phyloP scores from a whole-genome alignment of 2,329 filamentous ascomycete genomes.

The Penicillium sp. region DNA sequence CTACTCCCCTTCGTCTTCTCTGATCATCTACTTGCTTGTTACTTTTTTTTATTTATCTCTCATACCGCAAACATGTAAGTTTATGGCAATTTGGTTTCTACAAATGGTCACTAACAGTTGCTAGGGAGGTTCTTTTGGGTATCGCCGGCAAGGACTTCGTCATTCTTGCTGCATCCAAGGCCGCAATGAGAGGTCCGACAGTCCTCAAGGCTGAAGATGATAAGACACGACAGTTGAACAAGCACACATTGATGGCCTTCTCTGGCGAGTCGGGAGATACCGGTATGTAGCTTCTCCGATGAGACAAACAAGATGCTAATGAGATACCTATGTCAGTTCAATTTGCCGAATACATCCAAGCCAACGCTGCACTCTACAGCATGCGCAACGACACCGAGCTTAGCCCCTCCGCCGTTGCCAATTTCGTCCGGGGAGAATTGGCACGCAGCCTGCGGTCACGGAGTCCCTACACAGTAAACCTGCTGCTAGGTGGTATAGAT shows the following conservation, averaged over 20 bases:
- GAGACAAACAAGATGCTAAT: slow-evolving; percentile 14
- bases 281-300: slow-evolving; percentile 52
- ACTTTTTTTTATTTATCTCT: slow-evolving; percentile 12
- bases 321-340: slow-evolving; percentile 62
- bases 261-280: slow-evolving; percentile 96
- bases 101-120: slow-evolving; percentile 21
- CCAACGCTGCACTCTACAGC: slow-evolving; percentile 95
- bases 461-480: slow-evolving; percentile 95
- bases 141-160: slow-evolving; percentile 99
- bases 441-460: slow-evolving; percentile 85
- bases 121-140: slow-evolving; percentile 94
- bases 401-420: slow-evolving; percentile 80
- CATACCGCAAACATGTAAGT: slow-evolving; percentile 31
- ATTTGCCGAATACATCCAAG: slow-evolving; percentile 99
- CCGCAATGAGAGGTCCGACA: slow-evolving; percentile 94
- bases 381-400: slow-evolving; percentile 97
- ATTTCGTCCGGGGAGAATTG: slow-evolving; percentile 92
- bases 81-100: not conserved
- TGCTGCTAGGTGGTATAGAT: slow-evolving; percentile 90
- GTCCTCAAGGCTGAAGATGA: slow-evolving; percentile 94
- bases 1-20: slow-evolving; percentile 22
- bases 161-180: slow-evolving; percentile 95
- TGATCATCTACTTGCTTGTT: slow-evolving; percentile 21
- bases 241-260: slow-evolving; percentile 92
- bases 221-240: slow-evolving; percentile 91